Conservation (phyloP, 352 stramenopile genomes). For the Sclerospora graminicola region DNA sequence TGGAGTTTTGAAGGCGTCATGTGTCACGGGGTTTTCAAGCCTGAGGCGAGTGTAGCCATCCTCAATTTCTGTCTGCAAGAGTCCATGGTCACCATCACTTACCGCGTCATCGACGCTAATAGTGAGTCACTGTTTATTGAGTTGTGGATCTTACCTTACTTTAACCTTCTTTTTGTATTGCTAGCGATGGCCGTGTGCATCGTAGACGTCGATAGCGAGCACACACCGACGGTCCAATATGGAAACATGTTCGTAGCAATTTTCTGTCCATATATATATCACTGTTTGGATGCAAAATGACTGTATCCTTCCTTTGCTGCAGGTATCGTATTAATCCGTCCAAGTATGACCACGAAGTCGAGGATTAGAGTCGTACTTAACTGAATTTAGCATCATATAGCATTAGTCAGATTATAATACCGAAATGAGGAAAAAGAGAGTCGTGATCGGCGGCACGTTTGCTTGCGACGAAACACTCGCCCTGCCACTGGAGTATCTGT, state of each 20-base stretch:
- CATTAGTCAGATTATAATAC: background rate
- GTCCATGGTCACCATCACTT: conserved; percentile 82
- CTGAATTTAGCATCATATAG: conserved; percentile 9
- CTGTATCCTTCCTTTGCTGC: background rate
- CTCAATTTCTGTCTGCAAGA: conserved; percentile 78
- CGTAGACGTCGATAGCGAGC: conserved; percentile 74
- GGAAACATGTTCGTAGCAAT: conserved; percentile 57
- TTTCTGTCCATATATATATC: background rate
- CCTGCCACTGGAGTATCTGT: conserved; percentile 36
- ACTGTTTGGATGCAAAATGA: background rate
- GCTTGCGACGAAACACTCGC: conserved; percentile 46
- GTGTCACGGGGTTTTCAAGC: conserved; percentile 76
- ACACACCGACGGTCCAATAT: conserved; percentile 73
- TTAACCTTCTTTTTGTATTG: background rate
- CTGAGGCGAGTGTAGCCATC: conserved; percentile 65
- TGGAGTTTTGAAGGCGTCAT: conserved; percentile 81
- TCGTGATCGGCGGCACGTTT: conserved; percentile 47
- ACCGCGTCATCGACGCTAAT: conserved; percentile 64
- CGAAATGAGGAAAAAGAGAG: conserved; percentile 10
- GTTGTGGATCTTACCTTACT: background rate
- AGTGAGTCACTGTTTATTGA: conserved; percentile 28
- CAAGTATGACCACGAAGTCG: conserved; percentile 54
- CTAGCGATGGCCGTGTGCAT: conserved; percentile 78
- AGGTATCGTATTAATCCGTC: conserved; percentile 70
- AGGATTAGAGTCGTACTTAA: conserved; percentile 31